Evolutionary conservation across 768 basidiomycete species (phyloP), one percentile per base, ranked within the genome.

Genomic region (Russula abietina): DNA sequence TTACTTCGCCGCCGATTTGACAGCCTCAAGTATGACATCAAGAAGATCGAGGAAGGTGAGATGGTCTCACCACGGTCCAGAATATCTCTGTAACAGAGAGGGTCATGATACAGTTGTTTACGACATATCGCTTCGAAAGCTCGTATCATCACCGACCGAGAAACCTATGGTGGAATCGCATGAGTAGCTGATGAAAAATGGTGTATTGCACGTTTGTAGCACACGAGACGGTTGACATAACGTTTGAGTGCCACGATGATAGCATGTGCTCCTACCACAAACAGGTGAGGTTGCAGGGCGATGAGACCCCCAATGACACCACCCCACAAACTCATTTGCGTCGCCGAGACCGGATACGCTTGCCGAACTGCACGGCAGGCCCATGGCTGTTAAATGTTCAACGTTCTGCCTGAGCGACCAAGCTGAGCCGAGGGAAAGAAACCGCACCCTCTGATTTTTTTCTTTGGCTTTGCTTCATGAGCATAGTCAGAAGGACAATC

Each of bases 31-130:
- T 93, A 92, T 65, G 91, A 91, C 70, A 81, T 93, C 65, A 91
- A 91, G 73, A 91, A 91, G 69, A 88, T 93, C 19, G 90, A 92
- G 75, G 91, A 92, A 85, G 90, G 91, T 83, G 60, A 53, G 77
- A 33, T 32, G 28, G 53, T 49, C 39, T 54, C 12, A 19, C n/a
- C 32, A 7, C 19, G 11, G 50, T 51, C 16, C 33, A 43, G 5
- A 26, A 46, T 46, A 41, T n/a, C 24, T 49, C 58, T 55, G 30
- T 57, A 33, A 57, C 33, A 65, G 51, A 67, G 45, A n/a, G 48
- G 24, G 22, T 30, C 24, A 14, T 45, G 59, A 28, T 41, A 60
- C 24, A 93, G 90, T 93, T 54, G 91, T 92, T 2, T 93, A 93
- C 69, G 91, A 93, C 71, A 83, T 93, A 17, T 90, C 90, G 39